Conservation (phyloP, 192 early-diverging fungal genomes). For the Gigaspora rosea region DNA sequence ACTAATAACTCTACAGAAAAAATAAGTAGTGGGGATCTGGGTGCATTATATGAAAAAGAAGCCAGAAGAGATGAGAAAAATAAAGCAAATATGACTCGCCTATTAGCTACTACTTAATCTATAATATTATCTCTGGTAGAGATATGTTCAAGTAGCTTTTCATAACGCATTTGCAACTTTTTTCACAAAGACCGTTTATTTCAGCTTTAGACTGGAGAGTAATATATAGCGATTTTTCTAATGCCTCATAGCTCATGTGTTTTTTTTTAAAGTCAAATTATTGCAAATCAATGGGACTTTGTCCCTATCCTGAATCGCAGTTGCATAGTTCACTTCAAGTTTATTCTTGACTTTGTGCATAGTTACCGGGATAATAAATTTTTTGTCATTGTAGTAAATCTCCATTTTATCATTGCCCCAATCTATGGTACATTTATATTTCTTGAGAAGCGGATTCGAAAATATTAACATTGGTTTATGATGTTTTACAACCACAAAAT, state of each 20-base stretch:
- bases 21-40: no score
- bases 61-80: no score
- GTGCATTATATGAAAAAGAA: no score
- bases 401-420: no score
- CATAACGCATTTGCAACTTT: no score
- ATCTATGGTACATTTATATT: conserved; percentile 21
- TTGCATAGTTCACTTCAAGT: background rate
- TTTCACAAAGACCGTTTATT: no score
- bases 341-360: conserved; percentile 15
- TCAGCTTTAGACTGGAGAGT: background rate
- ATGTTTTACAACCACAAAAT: background rate
- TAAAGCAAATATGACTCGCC: no score
- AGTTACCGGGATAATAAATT: conserved; percentile 4
- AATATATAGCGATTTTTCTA: background rate
- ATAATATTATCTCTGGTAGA: no score
- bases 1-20: no score
- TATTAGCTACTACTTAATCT: no score
- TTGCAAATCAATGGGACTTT: no score
- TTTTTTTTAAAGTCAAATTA: conserved; percentile 22
- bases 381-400: background rate
- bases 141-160: no score
- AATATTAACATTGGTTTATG: conserved; percentile 6
- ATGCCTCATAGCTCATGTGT: background rate
- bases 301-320: background rate
- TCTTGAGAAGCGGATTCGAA: conserved; percentile 15